phyloP scores from a whole-genome alignment of 805 yeast species.

The Kuraishia molischiana region DNA sequence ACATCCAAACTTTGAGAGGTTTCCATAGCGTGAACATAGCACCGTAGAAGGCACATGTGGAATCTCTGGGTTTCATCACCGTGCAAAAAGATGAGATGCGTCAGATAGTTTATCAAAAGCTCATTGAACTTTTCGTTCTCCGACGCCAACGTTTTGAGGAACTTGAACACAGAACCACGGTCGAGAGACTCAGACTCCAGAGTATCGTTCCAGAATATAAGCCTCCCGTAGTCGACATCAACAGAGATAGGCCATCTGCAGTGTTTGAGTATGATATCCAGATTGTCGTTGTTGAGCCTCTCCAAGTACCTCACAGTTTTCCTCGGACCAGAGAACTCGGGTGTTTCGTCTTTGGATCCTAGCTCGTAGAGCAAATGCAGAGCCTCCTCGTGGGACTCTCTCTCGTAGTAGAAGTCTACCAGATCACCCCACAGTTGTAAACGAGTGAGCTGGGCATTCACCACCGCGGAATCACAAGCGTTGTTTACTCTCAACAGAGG shows the following conservation, averaged over 20 bases:
- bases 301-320: conserved; percentile 49
- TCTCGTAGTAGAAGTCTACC: conserved; percentile 67
- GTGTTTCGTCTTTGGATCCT: conserved; percentile 9
- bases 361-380: conserved; percentile 43
- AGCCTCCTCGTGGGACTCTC: conserved; percentile 55
- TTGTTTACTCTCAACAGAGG: conserved; percentile 75
- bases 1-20: conserved; percentile 16
- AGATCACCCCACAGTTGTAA: conserved; percentile 53
- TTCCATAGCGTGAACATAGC: conserved; percentile 28
- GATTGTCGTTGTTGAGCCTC: conserved; percentile 34
- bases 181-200: conserved; percentile 51
- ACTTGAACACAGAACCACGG: conserved; percentile 41
- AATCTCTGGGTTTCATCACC: conserved; percentile 24
- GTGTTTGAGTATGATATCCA: conserved; percentile 49
- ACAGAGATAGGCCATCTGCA: conserved; percentile 38
- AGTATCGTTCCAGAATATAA: conserved; percentile 58
- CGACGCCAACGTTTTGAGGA: conserved; percentile 23
- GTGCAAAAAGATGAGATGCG: conserved; percentile 34
- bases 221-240: conserved; percentile 25
- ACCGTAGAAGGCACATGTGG: conserved; percentile 32
- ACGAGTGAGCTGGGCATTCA: conserved; percentile 39
- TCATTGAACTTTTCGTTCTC: conserved; percentile 10
- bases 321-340: conserved; percentile 21
- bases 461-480: conserved; percentile 57
- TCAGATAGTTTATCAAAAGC: conserved; percentile 39